Base-by-base conservation (phyloP, 768 basidiomycete species). In the Leccinum disarticulatum region DNA sequence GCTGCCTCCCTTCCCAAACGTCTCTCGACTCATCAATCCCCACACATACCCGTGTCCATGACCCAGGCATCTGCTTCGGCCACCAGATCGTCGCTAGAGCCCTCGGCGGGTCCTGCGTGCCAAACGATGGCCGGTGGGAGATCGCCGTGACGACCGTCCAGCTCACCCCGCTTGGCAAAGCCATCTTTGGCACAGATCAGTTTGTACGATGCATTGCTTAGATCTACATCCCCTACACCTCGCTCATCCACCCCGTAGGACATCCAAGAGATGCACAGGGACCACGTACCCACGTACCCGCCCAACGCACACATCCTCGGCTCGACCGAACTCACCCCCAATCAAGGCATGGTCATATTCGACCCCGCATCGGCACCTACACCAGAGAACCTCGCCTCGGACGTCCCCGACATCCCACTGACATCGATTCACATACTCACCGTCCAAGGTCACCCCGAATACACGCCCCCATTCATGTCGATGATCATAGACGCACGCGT, bases 121-220 rank as follows among this genome's bases (percentile, higher is more conserved):
- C 76, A 15, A 94, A 92, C 67, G 70, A 71, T 19, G 82, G 81
- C 2, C 79, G 74, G 36, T 98, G 95, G 94, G 96, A 98, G 73
- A 79, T 93, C 22, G 89, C 94, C 2, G 83, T 87, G 3, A 90
- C 87, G 1, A 73, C 78, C 7, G 65, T 95, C n/a, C 69, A 80
- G 25, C 80, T 96, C 54, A 93, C 88, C 1, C 78, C 83, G 3
- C 72, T 86, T 22, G 94, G 93, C 0, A 81, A 82, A 71, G 73
- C 81, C 60, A 77, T 94, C 56, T 91, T 95, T 22, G 87, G 83
- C n/a, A 70, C 75, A 0, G 76, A 82, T 13, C 65, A 66, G 5
- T 61, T 82, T 53, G 81, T 80, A 62, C 56, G 17, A 13, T 13
- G 3, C 9, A 13, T 2, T 13, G 9, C 48, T 15, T 25, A 6